A percentile compares a stretch with the other conserved stretches of the same genome.
phyloP scores from a whole-genome alignment of 306 rosid genomes.

The Trifolium repens region DNA sequence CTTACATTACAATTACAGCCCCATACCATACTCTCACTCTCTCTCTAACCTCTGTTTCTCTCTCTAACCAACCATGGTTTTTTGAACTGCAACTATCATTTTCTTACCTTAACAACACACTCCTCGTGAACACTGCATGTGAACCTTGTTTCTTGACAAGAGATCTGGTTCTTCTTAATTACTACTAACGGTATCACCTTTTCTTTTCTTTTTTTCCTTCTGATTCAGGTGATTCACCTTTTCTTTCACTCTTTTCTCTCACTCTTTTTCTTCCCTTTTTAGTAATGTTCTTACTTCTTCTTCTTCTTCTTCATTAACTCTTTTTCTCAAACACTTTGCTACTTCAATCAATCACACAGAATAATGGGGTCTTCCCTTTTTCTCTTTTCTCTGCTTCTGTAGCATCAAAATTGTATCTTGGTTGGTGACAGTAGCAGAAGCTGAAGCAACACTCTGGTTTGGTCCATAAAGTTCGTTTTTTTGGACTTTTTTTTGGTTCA shows the following conservation, averaged over 20 bases:
- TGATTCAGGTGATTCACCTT: slow-evolving; percentile 70
- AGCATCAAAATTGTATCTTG: slow-evolving; percentile 44
- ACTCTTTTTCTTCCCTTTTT: slow-evolving; percentile 29
- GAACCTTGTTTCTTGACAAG: slow-evolving; percentile 56
- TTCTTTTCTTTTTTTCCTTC: slow-evolving; percentile 43
- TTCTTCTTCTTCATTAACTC: slow-evolving; percentile 35
- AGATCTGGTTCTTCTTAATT: slow-evolving; percentile 72
- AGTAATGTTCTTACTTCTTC: slow-evolving; percentile 49
- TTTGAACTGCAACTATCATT: slow-evolving; percentile 50
- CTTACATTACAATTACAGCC: slow-evolving; percentile 47
- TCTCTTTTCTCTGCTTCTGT: slow-evolving; percentile 42
- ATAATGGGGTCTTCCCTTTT: slow-evolving; percentile 48
- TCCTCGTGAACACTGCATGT: slow-evolving; percentile 86
- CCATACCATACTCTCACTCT: slow-evolving; percentile 25
- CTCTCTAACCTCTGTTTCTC: background rate
- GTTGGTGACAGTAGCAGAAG: background rate
- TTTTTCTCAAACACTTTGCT: background rate
- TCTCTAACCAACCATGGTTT: slow-evolving; percentile 32
- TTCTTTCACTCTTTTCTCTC: slow-evolving; percentile 3
- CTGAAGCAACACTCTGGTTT: slow-evolving; percentile 2
- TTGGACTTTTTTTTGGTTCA: slow-evolving; percentile 30
- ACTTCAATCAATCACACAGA: slow-evolving; percentile 46
- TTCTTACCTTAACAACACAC: slow-evolving; percentile 44
- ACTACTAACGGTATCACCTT: slow-evolving; percentile 52
- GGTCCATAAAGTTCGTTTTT: slow-evolving; percentile 40